phyloP scores from a whole-genome alignment of 2,329 filamentous ascomycete genomes.

The Amphichorda felina region DNA sequence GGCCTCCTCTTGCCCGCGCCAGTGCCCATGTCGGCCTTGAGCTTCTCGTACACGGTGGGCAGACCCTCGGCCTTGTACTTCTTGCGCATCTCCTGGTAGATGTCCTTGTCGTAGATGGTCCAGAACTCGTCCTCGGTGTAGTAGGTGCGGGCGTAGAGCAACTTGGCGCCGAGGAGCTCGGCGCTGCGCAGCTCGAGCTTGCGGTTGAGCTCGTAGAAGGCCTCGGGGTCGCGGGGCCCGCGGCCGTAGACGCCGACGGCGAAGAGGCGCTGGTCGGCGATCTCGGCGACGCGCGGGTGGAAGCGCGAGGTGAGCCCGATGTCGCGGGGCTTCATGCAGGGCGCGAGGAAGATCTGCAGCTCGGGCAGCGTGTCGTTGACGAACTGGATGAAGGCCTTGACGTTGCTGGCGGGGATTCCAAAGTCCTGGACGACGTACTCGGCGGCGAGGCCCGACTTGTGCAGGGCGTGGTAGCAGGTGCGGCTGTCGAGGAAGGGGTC shows the following conservation, averaged over 20 bases:
- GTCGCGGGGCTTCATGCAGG: conserved; percentile 13
- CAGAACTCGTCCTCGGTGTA: conserved; percentile 42
- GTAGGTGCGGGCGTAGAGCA: conserved; percentile 43
- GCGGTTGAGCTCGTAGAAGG: conserved; percentile 33
- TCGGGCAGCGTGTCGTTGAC: conserved; percentile 17
- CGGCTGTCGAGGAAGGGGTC: conserved; percentile 41
- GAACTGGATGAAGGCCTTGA: conserved; percentile 13
- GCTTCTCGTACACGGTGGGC: conserved; percentile 40
- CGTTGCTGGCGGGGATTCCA: conserved; percentile 14
- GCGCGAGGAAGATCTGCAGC: conserved; percentile 16
- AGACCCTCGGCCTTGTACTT: conserved; percentile 36
- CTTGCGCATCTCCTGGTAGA: conserved; percentile 32
- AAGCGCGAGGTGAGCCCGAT: conserved; percentile 19
- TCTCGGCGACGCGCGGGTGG: conserved; percentile 16
- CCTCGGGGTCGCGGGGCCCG: conserved; percentile 18
- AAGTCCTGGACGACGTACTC: conserved; percentile 40
- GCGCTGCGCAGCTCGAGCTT: conserved; percentile 33
- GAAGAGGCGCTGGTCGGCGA: conserved; percentile 21
- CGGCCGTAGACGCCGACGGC: conserved; percentile 34
- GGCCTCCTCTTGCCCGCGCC: conserved; percentile 12
- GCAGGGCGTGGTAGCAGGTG: conserved; percentile 39
- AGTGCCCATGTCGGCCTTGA: conserved; percentile 23
- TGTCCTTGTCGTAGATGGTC: conserved; percentile 33
- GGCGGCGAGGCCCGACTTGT: conserved; percentile 32
- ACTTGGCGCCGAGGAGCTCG: conserved; percentile 40